These are phyloP conservation scores for Prunus mume DNA, from an alignment of 306 rosid genomes.

Conservation along the genomic window DNA sequence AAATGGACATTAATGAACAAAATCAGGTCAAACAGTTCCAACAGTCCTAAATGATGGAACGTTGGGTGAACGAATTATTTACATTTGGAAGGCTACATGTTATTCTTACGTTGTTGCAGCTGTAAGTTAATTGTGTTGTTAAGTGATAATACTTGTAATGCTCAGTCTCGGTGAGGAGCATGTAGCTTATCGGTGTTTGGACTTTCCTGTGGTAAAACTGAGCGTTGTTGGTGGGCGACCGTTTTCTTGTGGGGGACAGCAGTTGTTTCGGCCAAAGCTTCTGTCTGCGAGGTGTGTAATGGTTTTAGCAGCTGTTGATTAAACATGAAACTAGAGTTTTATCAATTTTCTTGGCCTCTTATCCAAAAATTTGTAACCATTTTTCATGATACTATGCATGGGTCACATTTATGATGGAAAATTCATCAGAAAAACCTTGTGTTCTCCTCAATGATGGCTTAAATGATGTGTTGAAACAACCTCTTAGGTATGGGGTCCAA, in stretches of 20 bases:
- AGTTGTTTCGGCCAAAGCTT: conserved; percentile 54
- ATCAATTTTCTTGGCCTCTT: background rate
- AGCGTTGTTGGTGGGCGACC: conserved; percentile 94
- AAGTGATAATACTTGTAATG: conserved; percentile 26
- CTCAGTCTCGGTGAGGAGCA: conserved; percentile 85
- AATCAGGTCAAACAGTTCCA: background rate
- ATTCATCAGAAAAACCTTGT: background rate
- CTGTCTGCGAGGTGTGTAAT: conserved; percentile 71
- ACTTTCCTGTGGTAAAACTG: conserved; percentile 65
- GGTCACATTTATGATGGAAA: background rate
- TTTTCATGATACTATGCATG: background rate
- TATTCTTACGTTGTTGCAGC: conserved; percentile 15
- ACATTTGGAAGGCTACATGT: background rate
- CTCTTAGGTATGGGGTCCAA: conserved; percentile 48
- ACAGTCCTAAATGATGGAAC: background rate
- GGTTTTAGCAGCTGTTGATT: background rate
- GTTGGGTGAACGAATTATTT: background rate
- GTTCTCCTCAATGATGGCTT: background rate
- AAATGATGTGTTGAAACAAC: conserved; percentile 3
- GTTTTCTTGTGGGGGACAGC: conserved; percentile 72
- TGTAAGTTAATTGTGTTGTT: background rate
- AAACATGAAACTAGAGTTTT: background rate
- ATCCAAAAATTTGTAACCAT: background rate
- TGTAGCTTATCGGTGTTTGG: conserved; percentile 65
- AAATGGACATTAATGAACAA: background rate